Base-by-base conservation (phyloP, 139 green algal genomes). In the Chlamydomonas urium region DNA sequence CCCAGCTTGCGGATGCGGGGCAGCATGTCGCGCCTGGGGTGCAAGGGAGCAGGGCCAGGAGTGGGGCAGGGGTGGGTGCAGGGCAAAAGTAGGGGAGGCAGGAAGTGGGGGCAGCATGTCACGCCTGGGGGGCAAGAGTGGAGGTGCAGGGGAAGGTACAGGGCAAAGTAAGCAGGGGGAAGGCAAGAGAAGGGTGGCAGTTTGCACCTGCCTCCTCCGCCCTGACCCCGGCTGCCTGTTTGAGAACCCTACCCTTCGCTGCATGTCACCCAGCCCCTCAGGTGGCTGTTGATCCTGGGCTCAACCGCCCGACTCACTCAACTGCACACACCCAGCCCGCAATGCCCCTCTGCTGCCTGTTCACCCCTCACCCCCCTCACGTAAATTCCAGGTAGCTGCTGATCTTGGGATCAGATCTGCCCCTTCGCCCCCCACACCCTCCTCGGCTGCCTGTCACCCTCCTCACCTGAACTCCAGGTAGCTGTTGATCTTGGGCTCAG, bases 381-480 rank as follows among this genome's bases (percentile, higher is more conserved):
- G 72, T 81, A 83, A 98, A 97, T 73, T 97, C 93, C 1, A 82
- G 23, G 82, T 97, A 97, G 61, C 80, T 89, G 86, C 95, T 98
- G 36, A 97, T 75, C 65, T 85, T 76, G 1, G 71, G 65, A 14
- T 50, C 42, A 8, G 10, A 50, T 24, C 14, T 8, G 56, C 56
- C 72, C 61, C 86, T 50, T 57, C 68, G 75, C 28, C 42, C 42
- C 42, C 42, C 14, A 50, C 8, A 50, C 10, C 10, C 42, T 8
- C 10, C 14, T 50, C 90, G 81, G 65, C 98, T 94, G 77, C 94
- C 90, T 17, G 94, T 95, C 69, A 99, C 81, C 82, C 98, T 88
- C 97, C 84, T 33, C 86, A 75, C 37, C 75, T 79, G 86, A 99
- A 99, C 78, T 98, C 95, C 4, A 86, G 31, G 86, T 99, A 99